Evolutionary conservation across 2,329 filamentous ascomycete genomes (phyloP), one percentile per base, ranked within the genome.

Genomic region (Aspergillus texensis): DNA sequence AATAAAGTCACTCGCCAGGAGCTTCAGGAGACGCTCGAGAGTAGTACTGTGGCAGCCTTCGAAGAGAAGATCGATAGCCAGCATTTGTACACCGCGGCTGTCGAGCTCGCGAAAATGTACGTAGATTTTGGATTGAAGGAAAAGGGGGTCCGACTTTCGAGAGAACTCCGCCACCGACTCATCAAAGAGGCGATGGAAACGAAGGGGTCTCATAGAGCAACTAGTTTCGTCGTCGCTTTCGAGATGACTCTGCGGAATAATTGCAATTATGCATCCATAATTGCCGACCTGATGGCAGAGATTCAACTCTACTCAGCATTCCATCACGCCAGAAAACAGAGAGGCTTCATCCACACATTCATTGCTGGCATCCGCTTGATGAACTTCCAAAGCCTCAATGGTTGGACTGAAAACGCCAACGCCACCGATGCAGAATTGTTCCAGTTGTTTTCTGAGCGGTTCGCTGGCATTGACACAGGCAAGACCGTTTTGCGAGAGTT

Each of bases 231-330:
- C 19, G 57, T 59, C 12, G 45, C 57, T 4, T 59, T 59, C 21
- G 43, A 59, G 26, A 48, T 48, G 34, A 12, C 16, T 19, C 14
- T 59, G 16, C 12, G 41, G 3, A 34, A 36, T 1, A 19, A 2
- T 59, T 45, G n/a, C 6, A 54, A 54, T 36, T 59, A 59, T 48
- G 32, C 45, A 16, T n/a, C 45, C 6, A 52, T 59, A 12, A 52
- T 59, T 32, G 57, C 57, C 30, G 57, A 59, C 32, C 45, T 59
- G 11, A 48, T 59, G n/a, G 57, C 57, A 30, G 57, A 59, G n/a
- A 59, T 52, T 12, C 57, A 59, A 24, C 45, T 59, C 16, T 59
- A 52, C 19, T 46, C 45, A 5, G 32, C 45, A 16, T 59, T 59
- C 57, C 32, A 36, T 12, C 45, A 34, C 9, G 24, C 24, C 6